A percentile compares a stretch with the other conserved stretches of the same genome.
phyloP scores from a whole-genome alignment of 2,329 filamentous ascomycete genomes.

The Diaporthe australafricana region DNA sequence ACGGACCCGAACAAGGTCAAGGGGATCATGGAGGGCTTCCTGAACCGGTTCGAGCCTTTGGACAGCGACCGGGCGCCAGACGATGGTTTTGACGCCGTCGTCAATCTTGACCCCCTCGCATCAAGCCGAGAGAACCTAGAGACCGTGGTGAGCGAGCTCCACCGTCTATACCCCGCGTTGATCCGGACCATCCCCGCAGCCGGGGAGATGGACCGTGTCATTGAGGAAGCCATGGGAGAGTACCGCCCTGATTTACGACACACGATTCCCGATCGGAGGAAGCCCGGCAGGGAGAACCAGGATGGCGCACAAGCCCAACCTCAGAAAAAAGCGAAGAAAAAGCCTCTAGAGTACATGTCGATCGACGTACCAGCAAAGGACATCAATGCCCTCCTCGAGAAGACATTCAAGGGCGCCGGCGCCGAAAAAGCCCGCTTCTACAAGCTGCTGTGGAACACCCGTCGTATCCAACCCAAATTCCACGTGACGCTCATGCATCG shows the following conservation, averaged over 20 bases:
- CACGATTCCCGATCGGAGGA: constrained; percentile 72
- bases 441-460: constrained; percentile 76
- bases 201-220: constrained; percentile 82
- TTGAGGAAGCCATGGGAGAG: constrained; percentile 78
- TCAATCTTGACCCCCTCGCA: constrained; percentile 82
- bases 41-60: constrained; percentile 85
- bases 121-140: constrained; percentile 91
- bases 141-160: constrained; percentile 76
- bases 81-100: constrained; percentile 82
- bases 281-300: constrained; percentile 54
- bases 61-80: constrained; percentile 78
- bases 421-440: constrained; percentile 75
- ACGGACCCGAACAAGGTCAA: constrained; percentile 80
- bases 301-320: constrained; percentile 47
- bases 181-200: constrained; percentile 77
- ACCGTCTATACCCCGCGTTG: constrained; percentile 82
- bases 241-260: constrained; percentile 84
- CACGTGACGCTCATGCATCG: constrained; percentile 96
- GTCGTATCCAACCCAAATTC: constrained; percentile 85
- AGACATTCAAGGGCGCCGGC: constrained; percentile 70
- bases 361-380: constrained; percentile 58
- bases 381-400: constrained; percentile 70
- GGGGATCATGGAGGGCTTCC: constrained; percentile 94
- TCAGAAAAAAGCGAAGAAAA: constrained; percentile 56
- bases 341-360: constrained; percentile 67